Evolutionary conservation across 805 yeast species (phyloP), one percentile per base, ranked within the genome.

Genomic region (Teunomyces lycoperdinae): DNA sequence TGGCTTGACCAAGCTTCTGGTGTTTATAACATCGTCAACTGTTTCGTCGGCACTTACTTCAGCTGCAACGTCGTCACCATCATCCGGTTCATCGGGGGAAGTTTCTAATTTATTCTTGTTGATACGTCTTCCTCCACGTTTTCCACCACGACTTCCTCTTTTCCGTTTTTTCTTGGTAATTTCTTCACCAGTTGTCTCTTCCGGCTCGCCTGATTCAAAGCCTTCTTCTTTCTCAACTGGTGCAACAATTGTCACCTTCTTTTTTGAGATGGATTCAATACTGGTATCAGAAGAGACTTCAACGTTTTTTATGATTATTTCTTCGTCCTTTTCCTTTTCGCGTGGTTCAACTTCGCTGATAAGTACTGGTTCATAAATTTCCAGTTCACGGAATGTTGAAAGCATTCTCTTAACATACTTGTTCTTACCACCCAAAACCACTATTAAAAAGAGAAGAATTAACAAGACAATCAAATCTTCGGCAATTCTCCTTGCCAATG

Each of bases 61-160:
- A 7, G 33, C 51, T 2, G 50, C 57, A 3, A 54, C 64, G 2
- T 50, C 53, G 10, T 47, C 54, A 8, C 36, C 32, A 9, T 38
- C 44, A 2, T 43, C 51, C 14, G 17, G 31, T 9, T 43, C 45
- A 8, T 50, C 54, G 3, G 43, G 35, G n/a, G 30, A 43, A 48
- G 30, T 52, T 46, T 50, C 56, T 39, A 66, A 64, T 52, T 66
- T 68, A 52, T 74, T 80, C 42, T 77, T 66, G 58, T 62, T 66
- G 39, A 58, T 53, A 29, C 55, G 49, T 33, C 54, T 54, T 3
- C 70, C 72, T 7, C 72, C 67, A 42, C 85, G 79, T 55, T 82
- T 83, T 0, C 96, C 96, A 10, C 96, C 96, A 50, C 97, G 73
- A 8, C 85, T 75, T 4, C 97, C 97, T 59, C 97, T 78, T 60